A percentile compares a stretch with the other conserved stretches of the same genome.
Conservation (phyloP, 1,284 basidiomycete species). For the Sanghuangporus baumii region DNA sequence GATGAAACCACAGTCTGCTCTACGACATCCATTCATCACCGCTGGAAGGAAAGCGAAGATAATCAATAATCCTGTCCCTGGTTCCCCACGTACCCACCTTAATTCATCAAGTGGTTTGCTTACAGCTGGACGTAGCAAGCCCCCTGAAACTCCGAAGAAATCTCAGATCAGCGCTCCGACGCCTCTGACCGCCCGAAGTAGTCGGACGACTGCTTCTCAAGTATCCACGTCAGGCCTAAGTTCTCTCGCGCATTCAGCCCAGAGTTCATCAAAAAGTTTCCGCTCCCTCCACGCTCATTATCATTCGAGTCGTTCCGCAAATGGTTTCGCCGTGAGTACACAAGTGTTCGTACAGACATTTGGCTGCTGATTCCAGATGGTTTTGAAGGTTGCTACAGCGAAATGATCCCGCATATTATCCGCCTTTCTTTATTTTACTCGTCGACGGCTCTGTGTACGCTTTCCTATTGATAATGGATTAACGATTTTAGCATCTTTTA, state of each 20-base stretch:
- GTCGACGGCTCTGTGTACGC: background rate
- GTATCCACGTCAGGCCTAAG: constrained; percentile 56
- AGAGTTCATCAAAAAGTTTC: constrained; percentile 34
- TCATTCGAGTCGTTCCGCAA: constrained; percentile 39
- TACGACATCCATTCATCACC: constrained; percentile 87
- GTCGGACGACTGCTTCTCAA: constrained; percentile 47
- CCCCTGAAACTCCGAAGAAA: constrained; percentile 77
- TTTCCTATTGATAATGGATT: background rate
- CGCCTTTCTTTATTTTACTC: background rate
- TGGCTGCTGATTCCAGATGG: background rate
- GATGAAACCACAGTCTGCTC: constrained; percentile 89
- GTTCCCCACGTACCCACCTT: constrained; percentile 43
- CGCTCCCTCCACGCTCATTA: constrained; percentile 36
- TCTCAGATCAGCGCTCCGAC: constrained; percentile 81
- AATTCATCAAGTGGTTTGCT: constrained; percentile 49
- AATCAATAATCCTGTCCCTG: constrained; percentile 35
- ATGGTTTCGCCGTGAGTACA: constrained; percentile 25
- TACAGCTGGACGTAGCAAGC: constrained; percentile 42
- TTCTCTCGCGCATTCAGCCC: constrained; percentile 31
- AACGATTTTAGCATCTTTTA: background rate
- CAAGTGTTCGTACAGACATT: background rate
- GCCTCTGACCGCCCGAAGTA: constrained; percentile 68
- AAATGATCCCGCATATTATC: constrained; percentile 3
- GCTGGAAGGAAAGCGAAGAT: constrained; percentile 54
- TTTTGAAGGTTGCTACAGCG: constrained; percentile 8